These are phyloP conservation scores for Aspergillus oerlinghausenensis DNA, from an alignment of 2,329 filamentous ascomycete species.

Conservation along the genomic window DNA sequence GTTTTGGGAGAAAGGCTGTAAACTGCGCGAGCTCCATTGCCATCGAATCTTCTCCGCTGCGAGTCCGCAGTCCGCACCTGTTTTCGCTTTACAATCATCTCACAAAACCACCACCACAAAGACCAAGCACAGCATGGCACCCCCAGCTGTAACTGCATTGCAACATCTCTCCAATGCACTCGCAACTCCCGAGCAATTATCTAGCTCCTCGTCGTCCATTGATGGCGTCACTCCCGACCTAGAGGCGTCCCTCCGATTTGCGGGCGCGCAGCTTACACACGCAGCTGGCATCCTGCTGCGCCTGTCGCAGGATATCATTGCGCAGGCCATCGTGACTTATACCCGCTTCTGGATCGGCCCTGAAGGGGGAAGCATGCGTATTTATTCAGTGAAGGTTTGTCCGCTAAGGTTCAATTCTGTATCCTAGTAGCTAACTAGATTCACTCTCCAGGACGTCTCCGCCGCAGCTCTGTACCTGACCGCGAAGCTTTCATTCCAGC, in stretches of 20 bases:
- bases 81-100: not conserved
- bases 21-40: not conserved
- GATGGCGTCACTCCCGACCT: slow-evolving; percentile 40
- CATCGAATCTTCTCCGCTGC: not conserved
- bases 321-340: slow-evolving; percentile 77
- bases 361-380: slow-evolving; percentile 41
- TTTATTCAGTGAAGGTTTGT: slow-evolving; percentile 40
- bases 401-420: not conserved
- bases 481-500: slow-evolving; percentile 74
- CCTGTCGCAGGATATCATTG: slow-evolving; percentile 78
- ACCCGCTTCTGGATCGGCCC: slow-evolving; percentile 70
- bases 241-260: slow-evolving; percentile 42
- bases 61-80: not conserved
- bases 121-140: slow-evolving; percentile 18
- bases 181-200: slow-evolving; percentile 42
- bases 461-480: slow-evolving; percentile 76
- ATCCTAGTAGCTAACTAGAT: not conserved
- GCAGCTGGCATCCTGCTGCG: slow-evolving; percentile 64
- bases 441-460: slow-evolving; percentile 62
- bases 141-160: slow-evolving; percentile 20
- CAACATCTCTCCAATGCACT: slow-evolving; percentile 43
- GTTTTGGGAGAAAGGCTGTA: not conserved
- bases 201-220: slow-evolving; percentile 40
- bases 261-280: slow-evolving; percentile 43
- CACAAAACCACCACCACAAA: slow-evolving; percentile 10